Evolutionary conservation across 1,139 yeast species (phyloP).

Genomic region (Hansenula sp.): DNA sequence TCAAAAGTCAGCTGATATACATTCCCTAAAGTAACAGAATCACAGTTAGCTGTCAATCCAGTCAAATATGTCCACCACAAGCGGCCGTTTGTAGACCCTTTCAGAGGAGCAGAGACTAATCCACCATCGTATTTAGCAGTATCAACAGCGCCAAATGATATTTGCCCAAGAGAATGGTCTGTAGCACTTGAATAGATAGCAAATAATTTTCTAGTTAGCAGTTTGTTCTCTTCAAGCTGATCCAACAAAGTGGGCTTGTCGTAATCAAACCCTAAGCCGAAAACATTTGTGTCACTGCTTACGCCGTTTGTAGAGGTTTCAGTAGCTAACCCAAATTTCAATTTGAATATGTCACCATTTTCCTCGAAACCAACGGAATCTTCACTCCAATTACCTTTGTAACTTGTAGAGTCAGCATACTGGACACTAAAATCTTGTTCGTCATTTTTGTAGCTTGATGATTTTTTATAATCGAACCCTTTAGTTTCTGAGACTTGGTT

Average conservation of each 20-base stretch:
- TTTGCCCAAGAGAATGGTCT: constrained; percentile 25
- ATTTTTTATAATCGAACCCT: constrained; percentile 1
- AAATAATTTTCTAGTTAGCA: constrained; percentile 35
- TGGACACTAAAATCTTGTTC: neutral
- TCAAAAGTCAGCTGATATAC: constrained; percentile 3
- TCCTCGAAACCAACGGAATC: constrained; percentile 3
- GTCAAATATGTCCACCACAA: constrained; percentile 14
- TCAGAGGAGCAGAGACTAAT: constrained; percentile 26
- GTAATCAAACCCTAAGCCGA: constrained; percentile 12
- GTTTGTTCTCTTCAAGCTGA: constrained; percentile 22
- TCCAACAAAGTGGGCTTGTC: constrained; percentile 7
- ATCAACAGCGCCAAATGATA: constrained; percentile 45
- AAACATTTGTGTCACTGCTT: constrained; percentile 5
- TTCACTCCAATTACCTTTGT: constrained; percentile 4
- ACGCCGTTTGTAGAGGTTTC: constrained; percentile 4
- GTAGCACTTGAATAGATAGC: constrained; percentile 24
- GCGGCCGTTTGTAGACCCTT: constrained; percentile 19
- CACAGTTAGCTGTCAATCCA: constrained; percentile 4
- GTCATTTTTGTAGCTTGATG: neutral
- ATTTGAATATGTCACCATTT: neutral
- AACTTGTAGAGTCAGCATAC: constrained; percentile 2
- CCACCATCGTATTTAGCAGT: constrained; percentile 38
- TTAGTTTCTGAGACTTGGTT: neutral
- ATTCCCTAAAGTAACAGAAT: constrained; percentile 2
- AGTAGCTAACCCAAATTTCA: neutral